Evolutionary conservation across 2,329 filamentous ascomycete species (phyloP).

Genomic region (Hypomyces perniciosus): DNA sequence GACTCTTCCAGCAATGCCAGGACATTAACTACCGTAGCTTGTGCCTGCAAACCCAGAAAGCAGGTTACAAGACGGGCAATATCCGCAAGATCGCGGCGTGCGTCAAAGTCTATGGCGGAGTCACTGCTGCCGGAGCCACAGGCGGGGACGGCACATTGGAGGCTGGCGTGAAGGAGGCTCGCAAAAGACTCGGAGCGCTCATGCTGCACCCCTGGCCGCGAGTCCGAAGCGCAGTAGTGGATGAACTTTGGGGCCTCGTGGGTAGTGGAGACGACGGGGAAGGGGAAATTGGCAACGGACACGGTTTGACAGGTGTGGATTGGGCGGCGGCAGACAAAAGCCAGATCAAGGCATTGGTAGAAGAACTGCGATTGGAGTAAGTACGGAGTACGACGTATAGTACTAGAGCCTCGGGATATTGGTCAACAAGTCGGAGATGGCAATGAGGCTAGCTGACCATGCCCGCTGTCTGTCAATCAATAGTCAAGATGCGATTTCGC

Average conservation of each 20-base stretch:
- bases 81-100: conserved; percentile 76
- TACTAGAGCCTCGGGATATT: no score
- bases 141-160: conserved; percentile 12
- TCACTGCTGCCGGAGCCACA: conserved; percentile 46
- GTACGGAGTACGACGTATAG: no score
- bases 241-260: conserved; percentile 51
- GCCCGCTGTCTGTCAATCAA: no score
- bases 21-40: conserved; percentile 47
- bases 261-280: conserved; percentile 19
- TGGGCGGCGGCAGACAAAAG: conserved; percentile 50
- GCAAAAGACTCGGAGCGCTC: conserved; percentile 65
- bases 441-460: no score
- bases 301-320: conserved; percentile 46
- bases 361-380: conserved; percentile 35
- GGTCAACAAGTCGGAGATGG: no score
- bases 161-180: conserved; percentile 43
- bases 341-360: conserved; percentile 37
- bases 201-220: conserved; percentile 77
- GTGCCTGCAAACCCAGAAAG: conserved; percentile 66
- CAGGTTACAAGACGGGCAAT: conserved; percentile 77
- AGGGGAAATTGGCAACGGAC: conserved; percentile 23
- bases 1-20: conserved; percentile 37
- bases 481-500: no score
- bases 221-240: conserved; percentile 55
- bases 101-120: conserved; percentile 68